Conservation (phyloP, 2,329 filamentous ascomycete species). For the Colletotrichum lupini region DNA sequence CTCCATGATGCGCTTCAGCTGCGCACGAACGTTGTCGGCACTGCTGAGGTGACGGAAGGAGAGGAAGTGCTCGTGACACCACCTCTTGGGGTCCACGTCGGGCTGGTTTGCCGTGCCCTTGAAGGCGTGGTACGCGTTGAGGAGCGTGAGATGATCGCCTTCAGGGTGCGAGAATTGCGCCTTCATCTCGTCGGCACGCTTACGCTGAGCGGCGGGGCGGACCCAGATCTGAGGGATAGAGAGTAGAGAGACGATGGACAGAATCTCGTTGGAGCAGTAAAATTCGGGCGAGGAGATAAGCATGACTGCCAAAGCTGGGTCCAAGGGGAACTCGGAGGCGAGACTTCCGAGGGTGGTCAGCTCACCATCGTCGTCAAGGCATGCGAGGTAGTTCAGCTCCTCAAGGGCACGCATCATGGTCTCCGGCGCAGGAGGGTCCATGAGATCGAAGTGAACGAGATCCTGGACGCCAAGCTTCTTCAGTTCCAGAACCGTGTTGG, state of each 20-base stretch:
- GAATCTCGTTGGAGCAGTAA: slow-evolving; percentile 97
- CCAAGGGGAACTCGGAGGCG: slow-evolving; percentile 94
- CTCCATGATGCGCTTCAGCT: slow-evolving; percentile 98
- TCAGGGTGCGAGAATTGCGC: slow-evolving; percentile 90
- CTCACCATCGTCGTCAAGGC: slow-evolving; percentile 95
- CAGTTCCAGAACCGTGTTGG: slow-evolving; percentile 93
- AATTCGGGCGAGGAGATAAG: slow-evolving; percentile 97
- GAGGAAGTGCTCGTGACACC: slow-evolving; percentile 98
- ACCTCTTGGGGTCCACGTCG: slow-evolving; percentile 79
- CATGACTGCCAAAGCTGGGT: slow-evolving; percentile 96
- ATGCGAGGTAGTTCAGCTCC: slow-evolving; percentile 97
- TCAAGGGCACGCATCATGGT: slow-evolving; percentile 98
- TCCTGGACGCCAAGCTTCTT: slow-evolving; percentile 98
- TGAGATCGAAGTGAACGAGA: slow-evolving; percentile 96
- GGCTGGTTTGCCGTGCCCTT: slow-evolving; percentile 78
- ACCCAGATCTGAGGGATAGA: slow-evolving; percentile 96
- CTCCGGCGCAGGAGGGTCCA: slow-evolving; percentile 98
- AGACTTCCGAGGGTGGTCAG: slow-evolving; percentile 86
- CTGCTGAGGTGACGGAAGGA: slow-evolving; percentile 89
- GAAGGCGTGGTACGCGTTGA: slow-evolving; percentile 99
- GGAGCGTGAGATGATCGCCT: slow-evolving; percentile 93
- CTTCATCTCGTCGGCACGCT: slow-evolving; percentile 98
- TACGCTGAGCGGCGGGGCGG: slow-evolving; percentile 84
- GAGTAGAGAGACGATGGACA: slow-evolving; percentile 92
- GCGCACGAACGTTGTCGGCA: slow-evolving; percentile 91